Evolutionary conservation across 2,329 filamentous ascomycete species (phyloP).

Genomic region (Aureobasidium sp.): DNA sequence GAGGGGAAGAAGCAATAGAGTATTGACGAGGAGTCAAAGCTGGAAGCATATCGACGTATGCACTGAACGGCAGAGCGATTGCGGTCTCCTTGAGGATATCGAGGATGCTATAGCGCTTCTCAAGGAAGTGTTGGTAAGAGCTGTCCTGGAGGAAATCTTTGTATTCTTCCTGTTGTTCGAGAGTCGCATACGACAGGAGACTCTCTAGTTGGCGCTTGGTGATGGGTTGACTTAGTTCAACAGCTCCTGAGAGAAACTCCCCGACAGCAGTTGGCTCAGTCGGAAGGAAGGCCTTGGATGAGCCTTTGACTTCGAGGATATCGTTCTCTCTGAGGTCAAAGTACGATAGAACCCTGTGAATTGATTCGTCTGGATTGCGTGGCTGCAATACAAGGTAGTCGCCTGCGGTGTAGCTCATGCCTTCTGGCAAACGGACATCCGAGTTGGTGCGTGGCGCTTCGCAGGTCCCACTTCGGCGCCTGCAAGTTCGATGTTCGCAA

Average conservation of each 20-base stretch:
- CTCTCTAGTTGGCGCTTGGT: slow-evolving; percentile 32
- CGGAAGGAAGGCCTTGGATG: slow-evolving; percentile 32
- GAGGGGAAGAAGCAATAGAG: slow-evolving; percentile 22
- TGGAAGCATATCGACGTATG: slow-evolving; percentile 47
- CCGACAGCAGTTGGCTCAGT: slow-evolving; percentile 28
- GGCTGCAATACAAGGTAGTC: slow-evolving; percentile 64
- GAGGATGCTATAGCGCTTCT: slow-evolving; percentile 50
- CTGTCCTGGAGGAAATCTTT: slow-evolving; percentile 37
- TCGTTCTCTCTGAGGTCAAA: slow-evolving; percentile 52
- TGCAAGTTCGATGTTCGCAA: slow-evolving; percentile 47
- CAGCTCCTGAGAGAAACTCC: slow-evolving; percentile 59
- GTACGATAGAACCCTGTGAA: slow-evolving; percentile 45
- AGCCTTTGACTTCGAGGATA: slow-evolving; percentile 49
- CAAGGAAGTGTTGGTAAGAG: slow-evolving; percentile 32
- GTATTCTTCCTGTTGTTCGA: slow-evolving; percentile 34
- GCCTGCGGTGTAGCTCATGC: slow-evolving; percentile 59
- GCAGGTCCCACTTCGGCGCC: slow-evolving; percentile 44
- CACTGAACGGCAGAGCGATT: slow-evolving; percentile 53
- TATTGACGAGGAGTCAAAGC: slow-evolving; percentile 24
- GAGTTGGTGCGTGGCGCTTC: slow-evolving; percentile 57
- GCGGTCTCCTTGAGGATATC: slow-evolving; percentile 60
- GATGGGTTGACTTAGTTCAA: slow-evolving; percentile 64
- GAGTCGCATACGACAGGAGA: not conserved
- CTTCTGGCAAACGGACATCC: slow-evolving; percentile 36
- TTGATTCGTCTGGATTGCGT: slow-evolving; percentile 56